phyloP scores from a whole-genome alignment of 192 early-diverging fungal genomes.

The Backusella mclennaniae region DNA sequence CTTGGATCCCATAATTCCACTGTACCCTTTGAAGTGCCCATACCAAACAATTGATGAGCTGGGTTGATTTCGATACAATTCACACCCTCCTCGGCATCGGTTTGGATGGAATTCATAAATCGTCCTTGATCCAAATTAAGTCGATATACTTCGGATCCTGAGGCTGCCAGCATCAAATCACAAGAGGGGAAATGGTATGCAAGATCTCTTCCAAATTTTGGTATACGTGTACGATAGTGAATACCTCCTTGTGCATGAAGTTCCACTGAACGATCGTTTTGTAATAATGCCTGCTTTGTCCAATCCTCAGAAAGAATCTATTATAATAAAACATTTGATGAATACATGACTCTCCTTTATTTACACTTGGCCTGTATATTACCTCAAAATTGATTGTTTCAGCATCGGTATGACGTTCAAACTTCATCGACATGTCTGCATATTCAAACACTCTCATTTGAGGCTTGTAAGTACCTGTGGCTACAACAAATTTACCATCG shows the following conservation, averaged over 20 bases:
- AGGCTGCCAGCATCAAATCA: slow-evolving; percentile 83
- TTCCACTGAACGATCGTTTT: slow-evolving; percentile 87
- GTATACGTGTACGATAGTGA: slow-evolving; percentile 92
- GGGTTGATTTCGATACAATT: slow-evolving; percentile 81
- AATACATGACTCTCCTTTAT: background rate
- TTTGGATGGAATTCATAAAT: slow-evolving; percentile 83
- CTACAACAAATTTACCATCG: slow-evolving; percentile 88
- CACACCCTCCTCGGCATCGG: slow-evolving; percentile 61
- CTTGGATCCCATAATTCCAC: slow-evolving; percentile 98
- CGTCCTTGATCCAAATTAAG: slow-evolving; percentile 92
- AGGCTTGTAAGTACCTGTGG: slow-evolving; percentile 97
- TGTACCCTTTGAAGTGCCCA: slow-evolving; percentile 83
- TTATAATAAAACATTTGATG: background rate
- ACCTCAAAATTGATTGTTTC: slow-evolving; percentile 87
- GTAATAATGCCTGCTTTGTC: slow-evolving; percentile 93
- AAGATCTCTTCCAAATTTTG: slow-evolving; percentile 90
- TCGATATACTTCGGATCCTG: slow-evolving; percentile 81
- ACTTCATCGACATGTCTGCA: slow-evolving; percentile 94
- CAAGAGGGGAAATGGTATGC: slow-evolving; percentile 91
- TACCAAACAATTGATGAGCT: slow-evolving; percentile 89
- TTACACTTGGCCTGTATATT: background rate
- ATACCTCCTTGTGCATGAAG: slow-evolving; percentile 95
- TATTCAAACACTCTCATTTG: slow-evolving; percentile 96
- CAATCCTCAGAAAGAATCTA: slow-evolving; percentile 94
- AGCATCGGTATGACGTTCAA: slow-evolving; percentile 92